Evolutionary conservation across 106 monocot genomes (phyloP).

Genomic region (Platanthera guangdongensis): DNA sequence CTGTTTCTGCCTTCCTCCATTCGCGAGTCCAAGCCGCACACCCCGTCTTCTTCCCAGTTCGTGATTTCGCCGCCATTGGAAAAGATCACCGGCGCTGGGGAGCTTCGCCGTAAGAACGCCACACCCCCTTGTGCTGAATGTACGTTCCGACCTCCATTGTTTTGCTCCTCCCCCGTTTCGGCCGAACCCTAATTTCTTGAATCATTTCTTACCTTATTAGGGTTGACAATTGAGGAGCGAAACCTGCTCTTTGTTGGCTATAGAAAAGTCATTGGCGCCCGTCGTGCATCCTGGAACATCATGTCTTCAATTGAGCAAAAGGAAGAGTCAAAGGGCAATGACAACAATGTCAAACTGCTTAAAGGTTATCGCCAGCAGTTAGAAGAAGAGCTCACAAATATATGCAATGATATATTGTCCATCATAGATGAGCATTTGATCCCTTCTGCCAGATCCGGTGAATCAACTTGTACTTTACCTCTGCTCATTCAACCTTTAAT

Average conservation of each 20-base stretch:
- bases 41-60: no score
- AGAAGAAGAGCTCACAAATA: slow-evolving; percentile 24
- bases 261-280: slow-evolving; percentile 27
- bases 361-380: slow-evolving; percentile 25
- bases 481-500: no score
- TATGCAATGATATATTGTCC: slow-evolving; percentile 26
- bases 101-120: no score
- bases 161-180: no score
- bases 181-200: no score
- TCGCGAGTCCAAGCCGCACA: no score
- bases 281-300: slow-evolving; percentile 1
- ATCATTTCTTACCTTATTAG: not conserved
- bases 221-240: slow-evolving; percentile 26
- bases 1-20: no score
- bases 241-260: slow-evolving; percentile 28
- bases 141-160: no score
- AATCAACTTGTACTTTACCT: slow-evolving; percentile 1
- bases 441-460: slow-evolving; percentile 21
- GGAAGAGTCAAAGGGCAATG: slow-evolving; percentile 33
- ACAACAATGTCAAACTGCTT: slow-evolving; percentile 21
- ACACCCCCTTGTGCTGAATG: no score
- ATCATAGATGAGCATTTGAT: slow-evolving; percentile 32
- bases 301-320: slow-evolving; percentile 40
- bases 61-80: no score
- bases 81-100: no score